Conservation (phyloP, 139 green algal species). For the Chlamydomonas sphaeroides region DNA sequence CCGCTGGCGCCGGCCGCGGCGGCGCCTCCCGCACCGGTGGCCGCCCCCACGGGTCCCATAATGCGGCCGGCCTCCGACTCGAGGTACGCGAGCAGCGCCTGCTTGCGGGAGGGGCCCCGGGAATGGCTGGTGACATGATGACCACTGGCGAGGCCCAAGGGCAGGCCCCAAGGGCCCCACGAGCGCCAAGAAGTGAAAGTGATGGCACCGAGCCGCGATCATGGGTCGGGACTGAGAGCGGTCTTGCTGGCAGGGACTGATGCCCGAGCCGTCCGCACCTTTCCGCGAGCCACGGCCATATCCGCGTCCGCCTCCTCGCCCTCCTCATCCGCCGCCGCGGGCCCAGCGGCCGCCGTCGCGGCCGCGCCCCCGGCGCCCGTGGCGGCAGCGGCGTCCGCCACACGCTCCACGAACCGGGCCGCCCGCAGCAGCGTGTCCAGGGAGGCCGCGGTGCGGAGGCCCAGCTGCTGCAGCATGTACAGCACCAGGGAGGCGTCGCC, state of each 20-base stretch:
- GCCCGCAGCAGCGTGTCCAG: slow-evolving; percentile 65
- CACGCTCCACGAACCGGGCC: slow-evolving; percentile 62
- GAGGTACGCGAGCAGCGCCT: slow-evolving; percentile 71
- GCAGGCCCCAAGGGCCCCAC: too few relatives aligned
- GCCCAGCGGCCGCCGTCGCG: neutral
- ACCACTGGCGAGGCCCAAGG: too few relatives aligned
- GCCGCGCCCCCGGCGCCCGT: slow-evolving; percentile 24
- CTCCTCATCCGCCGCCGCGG: neutral
- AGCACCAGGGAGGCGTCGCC: slow-evolving; percentile 39
- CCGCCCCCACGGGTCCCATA: slow-evolving; percentile 17
- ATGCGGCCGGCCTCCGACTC: slow-evolving; percentile 63
- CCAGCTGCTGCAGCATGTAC: slow-evolving; percentile 69
- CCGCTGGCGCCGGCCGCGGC: neutral
- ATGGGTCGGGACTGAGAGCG: too few relatives aligned
- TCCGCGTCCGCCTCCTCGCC: slow-evolving; percentile 40
- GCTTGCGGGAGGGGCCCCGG: neutral
- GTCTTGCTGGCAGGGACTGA: too few relatives aligned
- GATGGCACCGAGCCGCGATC: too few relatives aligned
- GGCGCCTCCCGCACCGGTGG: neutral
- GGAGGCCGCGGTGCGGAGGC: slow-evolving; percentile 52
- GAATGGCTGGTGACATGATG: neutral
- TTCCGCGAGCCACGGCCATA: slow-evolving; percentile 63
- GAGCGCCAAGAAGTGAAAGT: too few relatives aligned
- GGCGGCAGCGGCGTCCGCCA: slow-evolving; percentile 7
- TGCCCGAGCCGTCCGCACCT: too few relatives aligned